These are phyloP conservation scores for Fusarium equiseti DNA, from an alignment of 2,329 filamentous ascomycete genomes.

Conservation along the genomic window DNA sequence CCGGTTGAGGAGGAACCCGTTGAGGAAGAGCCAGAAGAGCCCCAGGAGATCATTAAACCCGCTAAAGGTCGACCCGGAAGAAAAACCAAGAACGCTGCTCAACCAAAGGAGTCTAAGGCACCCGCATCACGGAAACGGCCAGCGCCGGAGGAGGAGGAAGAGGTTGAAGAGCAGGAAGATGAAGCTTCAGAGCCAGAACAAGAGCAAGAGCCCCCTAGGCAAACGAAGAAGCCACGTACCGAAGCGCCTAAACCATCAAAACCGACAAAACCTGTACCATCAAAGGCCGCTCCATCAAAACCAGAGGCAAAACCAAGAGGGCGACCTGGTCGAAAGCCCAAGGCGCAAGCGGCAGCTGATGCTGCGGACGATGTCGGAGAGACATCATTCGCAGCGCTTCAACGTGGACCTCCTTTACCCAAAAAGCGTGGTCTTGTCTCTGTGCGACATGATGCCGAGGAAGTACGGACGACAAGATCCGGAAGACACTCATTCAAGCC, in stretches of 20 bases:
- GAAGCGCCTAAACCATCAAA: constrained; percentile 42
- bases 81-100: constrained; percentile 31
- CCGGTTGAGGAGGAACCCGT: constrained; percentile 20
- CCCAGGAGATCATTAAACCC: constrained; percentile 5
- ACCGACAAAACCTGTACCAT: constrained; percentile 27
- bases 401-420: constrained; percentile 67
- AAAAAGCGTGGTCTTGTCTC: constrained; percentile 67
- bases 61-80: constrained; percentile 20
- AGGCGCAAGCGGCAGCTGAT: constrained; percentile 41
- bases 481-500: constrained; percentile 84
- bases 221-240: constrained; percentile 48
- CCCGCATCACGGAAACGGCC: constrained; percentile 36
- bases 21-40: constrained; percentile 24
- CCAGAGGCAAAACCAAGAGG: constrained; percentile 46
- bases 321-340: constrained; percentile 45
- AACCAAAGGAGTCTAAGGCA: constrained; percentile 29
- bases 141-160: constrained; percentile 24
- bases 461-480: constrained; percentile 74
- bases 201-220: constrained; percentile 39
- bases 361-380: constrained; percentile 56
- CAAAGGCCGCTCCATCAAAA: constrained; percentile 16
- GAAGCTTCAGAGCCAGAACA: constrained; percentile 39
- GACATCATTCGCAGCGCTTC: constrained; percentile 61
- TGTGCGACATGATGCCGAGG: constrained; percentile 62
- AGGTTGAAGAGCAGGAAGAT: constrained; percentile 34